Percentiles rank a stretch among this genome's conserved stretches.
phyloP scores from a whole-genome alignment of 768 basidiomycete genomes.

The Rhodotorula kratochvilovae region DNA sequence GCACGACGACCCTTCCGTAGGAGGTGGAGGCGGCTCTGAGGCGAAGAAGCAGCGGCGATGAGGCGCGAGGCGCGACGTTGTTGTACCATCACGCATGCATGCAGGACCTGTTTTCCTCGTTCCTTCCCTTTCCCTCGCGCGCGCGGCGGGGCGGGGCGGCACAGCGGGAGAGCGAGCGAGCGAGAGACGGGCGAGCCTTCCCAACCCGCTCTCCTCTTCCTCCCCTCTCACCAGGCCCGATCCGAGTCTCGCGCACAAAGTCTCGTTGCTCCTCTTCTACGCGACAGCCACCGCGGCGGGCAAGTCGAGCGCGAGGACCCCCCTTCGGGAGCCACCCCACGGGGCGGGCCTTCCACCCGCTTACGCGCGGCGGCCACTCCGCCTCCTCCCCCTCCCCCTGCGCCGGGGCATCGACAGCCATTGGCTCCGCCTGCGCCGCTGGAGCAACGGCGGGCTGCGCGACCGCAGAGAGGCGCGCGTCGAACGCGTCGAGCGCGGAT shows the following conservation, averaged over 20 bases:
- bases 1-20: not conserved
- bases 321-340: constrained; percentile 23
- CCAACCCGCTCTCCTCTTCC: no score
- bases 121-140: no score
- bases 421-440: no score
- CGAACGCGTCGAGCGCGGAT: not conserved
- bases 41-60: constrained; percentile 10
- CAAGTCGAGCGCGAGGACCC: constrained; percentile 19
- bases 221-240: no score
- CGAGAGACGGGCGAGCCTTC: no score
- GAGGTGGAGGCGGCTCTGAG: not conserved
- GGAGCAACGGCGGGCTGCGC: not conserved
- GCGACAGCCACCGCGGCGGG: not conserved
- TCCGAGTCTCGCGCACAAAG: no score
- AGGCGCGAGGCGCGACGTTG: not conserved
- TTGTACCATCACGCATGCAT: not conserved
- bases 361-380: not conserved
- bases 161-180: no score
- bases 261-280: not conserved
- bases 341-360: constrained; percentile 16
- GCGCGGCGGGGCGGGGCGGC: no score
- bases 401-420: no score
- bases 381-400: no score
- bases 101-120: not conserved
- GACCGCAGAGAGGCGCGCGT: not conserved